A percentile compares a stretch with the other conserved stretches of the same genome.
phyloP scores from a whole-genome alignment of 352 stramenopile species.

The Globisporangium polare region DNA sequence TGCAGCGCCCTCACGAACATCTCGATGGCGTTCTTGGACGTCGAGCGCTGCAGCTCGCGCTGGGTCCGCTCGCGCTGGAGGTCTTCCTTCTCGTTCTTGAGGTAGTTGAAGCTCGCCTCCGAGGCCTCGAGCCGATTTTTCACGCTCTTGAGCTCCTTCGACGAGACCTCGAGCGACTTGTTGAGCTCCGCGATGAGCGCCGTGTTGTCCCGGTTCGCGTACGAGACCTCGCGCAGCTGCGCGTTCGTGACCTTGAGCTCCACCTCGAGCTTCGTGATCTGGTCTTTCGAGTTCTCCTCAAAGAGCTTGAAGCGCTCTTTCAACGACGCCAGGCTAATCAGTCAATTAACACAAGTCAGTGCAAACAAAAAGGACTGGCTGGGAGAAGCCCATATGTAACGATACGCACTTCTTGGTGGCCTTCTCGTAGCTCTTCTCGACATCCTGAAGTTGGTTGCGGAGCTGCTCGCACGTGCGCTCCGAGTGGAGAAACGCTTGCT shows the following conservation, averaged over 20 bases:
- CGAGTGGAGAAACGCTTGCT: slow-evolving; percentile 73
- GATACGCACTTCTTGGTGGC: slow-evolving; percentile 57
- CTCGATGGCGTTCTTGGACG: slow-evolving; percentile 45
- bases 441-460: slow-evolving; percentile 53
- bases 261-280: slow-evolving; percentile 79
- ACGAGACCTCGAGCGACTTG: slow-evolving; percentile 44
- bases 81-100: slow-evolving; percentile 55
- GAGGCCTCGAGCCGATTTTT: slow-evolving; percentile 36
- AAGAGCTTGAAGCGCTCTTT: slow-evolving; percentile 76
- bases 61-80: slow-evolving; percentile 57
- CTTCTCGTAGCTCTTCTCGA: slow-evolving; percentile 77
- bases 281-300: slow-evolving; percentile 68
- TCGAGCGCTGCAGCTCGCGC: slow-evolving; percentile 48
- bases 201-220: slow-evolving; percentile 70
- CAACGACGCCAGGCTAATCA: slow-evolving; percentile 49
- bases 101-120: slow-evolving; percentile 30
- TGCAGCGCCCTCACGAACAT: slow-evolving; percentile 58
- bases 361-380: not conserved
- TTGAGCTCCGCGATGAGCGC: slow-evolving; percentile 52
- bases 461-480: slow-evolving; percentile 71
- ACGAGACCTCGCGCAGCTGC: slow-evolving; percentile 70
- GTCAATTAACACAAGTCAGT: not conserved
- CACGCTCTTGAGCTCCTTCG: slow-evolving; percentile 43
- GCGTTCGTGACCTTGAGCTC: slow-evolving; percentile 71
- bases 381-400: not conserved